Conservation (phyloP, 116 monocot species). For the Dioscorea cayenensis region DNA sequence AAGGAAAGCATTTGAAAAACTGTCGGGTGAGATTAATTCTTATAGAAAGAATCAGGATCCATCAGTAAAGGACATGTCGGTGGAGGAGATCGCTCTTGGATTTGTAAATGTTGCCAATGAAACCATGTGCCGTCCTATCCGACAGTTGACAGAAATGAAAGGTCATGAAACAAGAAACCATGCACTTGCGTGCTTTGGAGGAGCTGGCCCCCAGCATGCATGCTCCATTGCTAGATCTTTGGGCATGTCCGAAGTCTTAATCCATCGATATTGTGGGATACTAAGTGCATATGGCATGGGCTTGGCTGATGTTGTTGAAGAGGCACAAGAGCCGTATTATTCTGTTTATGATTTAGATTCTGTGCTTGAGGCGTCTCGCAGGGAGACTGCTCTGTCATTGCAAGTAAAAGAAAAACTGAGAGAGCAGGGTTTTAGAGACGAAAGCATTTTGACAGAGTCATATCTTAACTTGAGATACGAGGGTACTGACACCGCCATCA, state of each 20-base stretch:
- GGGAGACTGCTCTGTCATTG: conserved; percentile 42
- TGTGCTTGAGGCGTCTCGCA: conserved; percentile 45
- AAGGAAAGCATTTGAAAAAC: conserved; percentile 57
- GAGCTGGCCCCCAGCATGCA: conserved; percentile 96
- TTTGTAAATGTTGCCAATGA: conserved; percentile 98
- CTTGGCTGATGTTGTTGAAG: conserved; percentile 91
- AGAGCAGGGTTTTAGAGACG: conserved; percentile 75
- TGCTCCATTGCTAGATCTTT: conserved; percentile 87
- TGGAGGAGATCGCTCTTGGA: conserved; percentile 92
- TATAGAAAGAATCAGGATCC: conserved; percentile 62
- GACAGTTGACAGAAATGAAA: conserved; percentile 97
- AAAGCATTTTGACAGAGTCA: conserved; percentile 61
- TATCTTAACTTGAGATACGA: conserved; percentile 92
- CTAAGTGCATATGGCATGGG: conserved; percentile 99
- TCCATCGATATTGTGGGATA: conserved; percentile 92
- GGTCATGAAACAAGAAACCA: conserved; percentile 94
- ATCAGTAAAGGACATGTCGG: conserved; percentile 56
- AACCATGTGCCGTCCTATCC: conserved; percentile 93
- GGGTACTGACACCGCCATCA: conserved; percentile 93
- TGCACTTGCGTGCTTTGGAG: conserved; percentile 94
- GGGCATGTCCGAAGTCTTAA: conserved; percentile 88
- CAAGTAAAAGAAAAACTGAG: conserved; percentile 59
- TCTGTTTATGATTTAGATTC: conserved; percentile 48
- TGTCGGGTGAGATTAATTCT: conserved; percentile 58
- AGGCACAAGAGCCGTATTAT: conserved; percentile 82